phyloP scores from a whole-genome alignment of 2,329 filamentous ascomycete genomes.

The Pseudogymnoascus sp. region DNA sequence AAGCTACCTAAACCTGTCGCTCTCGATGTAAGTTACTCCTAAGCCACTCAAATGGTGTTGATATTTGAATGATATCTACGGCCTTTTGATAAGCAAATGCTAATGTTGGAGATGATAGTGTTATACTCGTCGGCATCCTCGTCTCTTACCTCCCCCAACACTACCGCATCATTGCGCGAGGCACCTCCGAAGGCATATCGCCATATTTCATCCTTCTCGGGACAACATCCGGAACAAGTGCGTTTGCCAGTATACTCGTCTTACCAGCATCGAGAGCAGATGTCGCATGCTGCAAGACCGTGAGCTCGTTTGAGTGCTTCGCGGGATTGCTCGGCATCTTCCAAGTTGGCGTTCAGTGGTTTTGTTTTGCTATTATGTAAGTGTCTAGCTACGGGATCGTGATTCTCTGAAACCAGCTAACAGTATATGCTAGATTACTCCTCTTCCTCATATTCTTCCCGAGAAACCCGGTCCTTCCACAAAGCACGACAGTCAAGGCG shows the following conservation, averaged over 20 bases:
- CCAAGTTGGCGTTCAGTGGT: constrained; percentile 87
- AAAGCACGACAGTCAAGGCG: constrained; percentile 34
- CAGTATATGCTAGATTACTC: constrained; percentile 53
- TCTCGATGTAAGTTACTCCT: constrained; percentile 41
- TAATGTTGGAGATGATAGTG: constrained; percentile 18
- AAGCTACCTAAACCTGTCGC: constrained; percentile 42
- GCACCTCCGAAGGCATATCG: constrained; percentile 88
- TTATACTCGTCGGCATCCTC: constrained; percentile 81
- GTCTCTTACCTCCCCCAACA: constrained; percentile 94
- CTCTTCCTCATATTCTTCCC: constrained; percentile 96
- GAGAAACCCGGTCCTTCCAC: constrained; percentile 41
- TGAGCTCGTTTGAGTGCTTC: constrained; percentile 74
- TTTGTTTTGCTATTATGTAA: constrained; percentile 86
- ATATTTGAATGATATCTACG: background rate
- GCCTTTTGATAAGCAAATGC: background rate
- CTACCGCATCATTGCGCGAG: constrained; percentile 75
- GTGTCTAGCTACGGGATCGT: constrained; percentile 34
- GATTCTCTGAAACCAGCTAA: background rate
- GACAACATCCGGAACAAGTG: constrained; percentile 77
- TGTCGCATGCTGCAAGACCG: constrained; percentile 75
- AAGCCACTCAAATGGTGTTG: background rate
- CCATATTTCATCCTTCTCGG: constrained; percentile 95
- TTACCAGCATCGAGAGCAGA: constrained; percentile 76
- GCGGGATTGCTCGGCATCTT: constrained; percentile 81
- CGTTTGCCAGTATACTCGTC: constrained; percentile 86